Evolutionary conservation across 1,284 basidiomycete genomes (phyloP), one percentile per base, ranked within the genome.

Genomic region (Peniophora sp.): DNA sequence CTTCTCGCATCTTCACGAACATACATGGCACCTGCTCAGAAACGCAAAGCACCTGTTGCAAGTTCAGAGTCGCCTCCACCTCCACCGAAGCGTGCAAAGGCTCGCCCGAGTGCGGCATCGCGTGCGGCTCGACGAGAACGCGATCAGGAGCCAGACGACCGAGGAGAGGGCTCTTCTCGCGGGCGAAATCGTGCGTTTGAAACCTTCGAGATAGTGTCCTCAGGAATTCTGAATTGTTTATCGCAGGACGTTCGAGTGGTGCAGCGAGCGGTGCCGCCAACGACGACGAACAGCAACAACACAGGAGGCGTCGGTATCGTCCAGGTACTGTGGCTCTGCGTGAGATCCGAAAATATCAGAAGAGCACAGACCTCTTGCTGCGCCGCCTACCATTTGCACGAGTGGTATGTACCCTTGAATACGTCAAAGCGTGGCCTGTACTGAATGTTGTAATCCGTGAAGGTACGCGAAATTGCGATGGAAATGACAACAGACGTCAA

Each of bases 331-430:
- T 89, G 53, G 94, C 94, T 24, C 71, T 97, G 52, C 79, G 87
- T 35, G 94, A 97, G 71, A 97, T 97, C 51, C 77, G 94, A 56
- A 89, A 88, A 63, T 97, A 95, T 67, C 94, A 97, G 69, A 94
- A 92, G 66, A 85, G 81, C 58, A 97, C 94, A 3, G 92, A 97
- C 62, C 71, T 97, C 52, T 70, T 97, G 52, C 72, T 97, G 55
- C 79, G 82, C 58, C 94, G 90, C 65, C 75, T 97, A 45, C 94
- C 94, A 0, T 97, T 97, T 65, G 88, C 91, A 46, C 87, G 94
- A 58, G 73, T 97, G 60, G 94, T 97, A 62, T 61, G 87, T 78
- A 16, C 46, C 43, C 14, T 49, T 16, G 16, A 22, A 24, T 5
- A 23, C 35, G 44, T 22, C 34, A 20, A 14, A 14, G 44, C 25